Percentiles rank a stretch among this genome's conserved stretches.
phyloP scores from a whole-genome alignment of 768 basidiomycete species.

The Trametes villosa region DNA sequence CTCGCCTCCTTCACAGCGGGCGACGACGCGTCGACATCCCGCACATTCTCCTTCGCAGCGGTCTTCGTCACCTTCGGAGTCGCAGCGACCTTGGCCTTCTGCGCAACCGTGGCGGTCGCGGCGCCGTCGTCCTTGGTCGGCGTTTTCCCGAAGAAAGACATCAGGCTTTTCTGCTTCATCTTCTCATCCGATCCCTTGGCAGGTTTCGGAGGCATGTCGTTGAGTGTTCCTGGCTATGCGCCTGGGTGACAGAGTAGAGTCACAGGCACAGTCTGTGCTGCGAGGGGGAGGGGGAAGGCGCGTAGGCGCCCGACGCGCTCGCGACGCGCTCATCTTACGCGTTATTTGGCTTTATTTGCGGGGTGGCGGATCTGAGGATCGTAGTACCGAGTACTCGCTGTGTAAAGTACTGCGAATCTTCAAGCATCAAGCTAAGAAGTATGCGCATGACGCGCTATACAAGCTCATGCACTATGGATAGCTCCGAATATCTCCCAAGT shows the following conservation, averaged over 20 bases:
- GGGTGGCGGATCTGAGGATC: too few species aligned
- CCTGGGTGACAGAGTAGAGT: not conserved
- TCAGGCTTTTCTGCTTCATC: slow-evolving; percentile 75
- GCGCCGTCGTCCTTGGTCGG: slow-evolving; percentile 7
- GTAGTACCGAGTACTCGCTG: too few species aligned
- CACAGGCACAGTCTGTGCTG: not conserved
- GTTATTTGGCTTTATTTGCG: slow-evolving; percentile 18
- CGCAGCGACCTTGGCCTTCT: slow-evolving; percentile 12
- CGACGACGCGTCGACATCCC: slow-evolving; percentile 13
- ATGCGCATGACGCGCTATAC: too few species aligned
- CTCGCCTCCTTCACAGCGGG: slow-evolving; percentile 25
- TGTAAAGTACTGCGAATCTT: too few species aligned
- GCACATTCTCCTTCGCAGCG: slow-evolving; percentile 20
- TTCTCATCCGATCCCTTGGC: slow-evolving; percentile 17
- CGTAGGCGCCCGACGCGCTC: slow-evolving; percentile 2
- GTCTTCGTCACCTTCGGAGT: slow-evolving; percentile 11
- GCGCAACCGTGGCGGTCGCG: slow-evolving; percentile 4
- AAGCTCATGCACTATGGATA: too few species aligned
- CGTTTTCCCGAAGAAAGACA: slow-evolving; percentile 60
- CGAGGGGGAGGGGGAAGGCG: not conserved
- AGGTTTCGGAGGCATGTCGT: slow-evolving; percentile 7
- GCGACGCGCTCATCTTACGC: slow-evolving; percentile 17
- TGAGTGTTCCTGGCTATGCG: not conserved
- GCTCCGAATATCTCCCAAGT: too few species aligned
- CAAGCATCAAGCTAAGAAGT: too few species aligned